Base-by-base conservation (phyloP, 495 filamentous ascomycete species). In the Neurospora sp. region DNA sequence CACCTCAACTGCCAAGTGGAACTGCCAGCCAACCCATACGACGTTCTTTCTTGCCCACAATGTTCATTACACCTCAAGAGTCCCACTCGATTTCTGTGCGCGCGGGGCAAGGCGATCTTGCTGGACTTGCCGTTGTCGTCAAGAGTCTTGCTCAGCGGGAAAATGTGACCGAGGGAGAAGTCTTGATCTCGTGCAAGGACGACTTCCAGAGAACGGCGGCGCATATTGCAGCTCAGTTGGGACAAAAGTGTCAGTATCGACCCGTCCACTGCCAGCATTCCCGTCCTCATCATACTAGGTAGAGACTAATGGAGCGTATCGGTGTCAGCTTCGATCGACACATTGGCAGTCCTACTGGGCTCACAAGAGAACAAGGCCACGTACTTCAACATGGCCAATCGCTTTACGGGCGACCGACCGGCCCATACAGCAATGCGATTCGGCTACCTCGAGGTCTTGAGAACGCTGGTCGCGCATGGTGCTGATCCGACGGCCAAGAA, bases 341-440 rank as follows among this genome's bases (percentile, higher is more conserved):
- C 73, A 3, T 71, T 80, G 4, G 73, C 77, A 4, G 70, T 71
- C 14, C 70, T 80, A 6, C 71, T 79, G 1, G 76, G 40, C 9
- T 71, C 37, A 20, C 38, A 74, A 5, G 77, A 74, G 14, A 75
- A 77, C 18, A 74, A 61, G 40, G 1, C 16, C 2, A 68, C 44
- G 0, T 80, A 74, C 74, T 80, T 80, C 72, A 80, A 80, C 76
- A 76, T 78, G 76, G 76, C 77, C 0, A 79, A 80, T 69, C 73
- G 79, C 1, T 80, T 80, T 69, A 72, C 76, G 6, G 76, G 77
- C 11, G 79, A 80, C 66, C 61, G 77, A 18, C 79, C 79, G 0
- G 74, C 78, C 2, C 79, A 80, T 39, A 77, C 79, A 31, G 79
- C 79, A 6, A 79, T 80, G 77, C 76, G 79, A 0, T 74, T 75